A percentile compares a stretch with the other conserved stretches of the same genome.
phyloP scores from a whole-genome alignment of 2,329 filamentous ascomycete genomes.

The Colletotrichum lentis region DNA sequence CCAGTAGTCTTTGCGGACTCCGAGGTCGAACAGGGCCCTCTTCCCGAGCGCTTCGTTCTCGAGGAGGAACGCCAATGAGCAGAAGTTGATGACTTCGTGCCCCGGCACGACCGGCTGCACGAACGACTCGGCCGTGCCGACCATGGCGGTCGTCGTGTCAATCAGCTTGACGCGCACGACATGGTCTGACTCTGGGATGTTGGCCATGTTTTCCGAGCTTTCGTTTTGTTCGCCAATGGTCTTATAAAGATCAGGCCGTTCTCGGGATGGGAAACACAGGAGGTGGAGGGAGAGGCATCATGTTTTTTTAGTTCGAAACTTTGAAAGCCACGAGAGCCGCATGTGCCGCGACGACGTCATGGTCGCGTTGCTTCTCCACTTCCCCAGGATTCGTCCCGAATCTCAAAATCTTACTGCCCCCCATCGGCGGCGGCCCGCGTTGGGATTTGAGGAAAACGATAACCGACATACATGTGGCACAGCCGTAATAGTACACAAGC shows the following conservation, averaged over 20 bases:
- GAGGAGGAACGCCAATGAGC: conserved; percentile 36
- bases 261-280: neutral
- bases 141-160: conserved; percentile 36
- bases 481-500: neutral
- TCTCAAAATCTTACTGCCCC: neutral
- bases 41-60: conserved; percentile 36
- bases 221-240: neutral
- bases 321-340: neutral
- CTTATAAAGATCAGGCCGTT: neutral
- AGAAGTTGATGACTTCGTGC: conserved; percentile 39
- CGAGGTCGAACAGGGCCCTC: conserved; percentile 37
- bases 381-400: conserved; percentile 4
- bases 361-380: conserved; percentile 21
- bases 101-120: conserved; percentile 35
- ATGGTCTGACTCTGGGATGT: conserved; percentile 30
- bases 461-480: conserved; percentile 11
- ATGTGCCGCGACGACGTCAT: conserved; percentile 22
- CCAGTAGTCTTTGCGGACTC: conserved; percentile 39
- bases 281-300: neutral
- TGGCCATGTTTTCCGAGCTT: conserved; percentile 6
- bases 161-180: conserved; percentile 38
- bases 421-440: neutral
- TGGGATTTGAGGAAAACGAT: conserved; percentile 10
- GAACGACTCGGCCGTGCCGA: conserved; percentile 33
- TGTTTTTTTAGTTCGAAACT: neutral